These are phyloP conservation scores for Pythium sukuiense DNA, from an alignment of 352 stramenopile species.

Conservation along the genomic window DNA sequence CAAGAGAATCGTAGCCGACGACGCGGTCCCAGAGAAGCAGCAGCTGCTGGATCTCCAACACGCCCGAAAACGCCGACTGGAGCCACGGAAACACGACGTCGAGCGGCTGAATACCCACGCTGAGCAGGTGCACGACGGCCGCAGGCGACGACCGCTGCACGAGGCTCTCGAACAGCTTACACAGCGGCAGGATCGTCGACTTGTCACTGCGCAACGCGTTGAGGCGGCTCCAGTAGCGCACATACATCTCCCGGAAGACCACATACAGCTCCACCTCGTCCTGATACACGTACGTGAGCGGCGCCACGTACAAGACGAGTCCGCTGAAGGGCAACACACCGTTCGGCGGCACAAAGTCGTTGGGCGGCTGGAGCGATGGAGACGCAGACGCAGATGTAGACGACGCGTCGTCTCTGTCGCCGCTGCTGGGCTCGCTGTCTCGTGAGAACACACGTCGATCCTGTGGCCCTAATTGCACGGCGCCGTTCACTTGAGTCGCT, in stretches of 20 bases:
- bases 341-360: slow-evolving; percentile 49
- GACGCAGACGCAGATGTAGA: too few relatives aligned
- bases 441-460: background rate
- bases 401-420: background rate
- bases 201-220: slow-evolving; percentile 56
- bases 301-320: slow-evolving; percentile 70
- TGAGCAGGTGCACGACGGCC: slow-evolving; percentile 62
- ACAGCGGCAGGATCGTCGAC: slow-evolving; percentile 65
- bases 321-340: slow-evolving; percentile 72
- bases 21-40: slow-evolving; percentile 80
- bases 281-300: slow-evolving; percentile 70
- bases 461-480: slow-evolving; percentile 23
- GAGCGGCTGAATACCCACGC: slow-evolving; percentile 56
- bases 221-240: slow-evolving; percentile 77
- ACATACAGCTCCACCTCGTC: slow-evolving; percentile 68
- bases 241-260: slow-evolving; percentile 79
- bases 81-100: slow-evolving; percentile 83
- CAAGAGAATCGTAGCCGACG: slow-evolving; percentile 66
- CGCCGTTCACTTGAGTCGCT: slow-evolving; percentile 53
- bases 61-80: slow-evolving; percentile 71
- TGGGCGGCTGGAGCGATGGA: background rate
- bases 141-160: slow-evolving; percentile 45
- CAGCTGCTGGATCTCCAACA: slow-evolving; percentile 73
- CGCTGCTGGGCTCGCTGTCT: background rate
- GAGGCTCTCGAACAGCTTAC: slow-evolving; percentile 76